Percentiles rank a stretch among this genome's conserved stretches.
These are phyloP conservation scores for Crataegus laevigata DNA, from an alignment of 306 rosid genomes.

Conservation along the genomic window DNA sequence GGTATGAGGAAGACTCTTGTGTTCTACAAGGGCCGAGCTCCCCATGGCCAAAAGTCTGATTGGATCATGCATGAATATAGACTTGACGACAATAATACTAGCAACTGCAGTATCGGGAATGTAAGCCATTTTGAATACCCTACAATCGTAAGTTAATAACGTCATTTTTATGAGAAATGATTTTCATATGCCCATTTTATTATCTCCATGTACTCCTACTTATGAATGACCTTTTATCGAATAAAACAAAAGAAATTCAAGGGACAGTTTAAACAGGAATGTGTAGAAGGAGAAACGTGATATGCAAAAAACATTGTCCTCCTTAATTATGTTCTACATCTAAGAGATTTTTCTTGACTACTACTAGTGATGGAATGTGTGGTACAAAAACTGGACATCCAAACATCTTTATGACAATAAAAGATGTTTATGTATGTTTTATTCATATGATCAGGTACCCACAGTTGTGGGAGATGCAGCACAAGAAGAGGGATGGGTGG, in stretches of 20 bases:
- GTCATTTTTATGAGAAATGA: not conserved
- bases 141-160: not conserved
- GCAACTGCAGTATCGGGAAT: slow-evolving; percentile 17
- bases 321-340: not conserved
- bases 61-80: slow-evolving; percentile 99
- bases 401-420: not conserved
- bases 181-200: not conserved
- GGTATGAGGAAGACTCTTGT: slow-evolving; percentile 97
- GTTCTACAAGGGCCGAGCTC: slow-evolving; percentile 91
- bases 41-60: slow-evolving; percentile 86
- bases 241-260: not conserved
- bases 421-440: not conserved
- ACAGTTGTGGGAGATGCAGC: slow-evolving; percentile 48
- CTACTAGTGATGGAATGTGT: not conserved
- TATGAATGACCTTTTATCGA: not conserved
- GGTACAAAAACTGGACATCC: not conserved
- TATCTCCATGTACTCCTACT: not conserved
- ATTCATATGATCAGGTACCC: slow-evolving; percentile 18
- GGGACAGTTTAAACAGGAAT: not conserved
- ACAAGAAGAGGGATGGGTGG: slow-evolving; percentile 96
- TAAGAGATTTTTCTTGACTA: not conserved
- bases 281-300: not conserved
- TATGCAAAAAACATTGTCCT: not conserved
- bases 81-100: slow-evolving; percentile 52
- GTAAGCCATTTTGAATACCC: slow-evolving; percentile 29